phyloP scores from a whole-genome alignment of 306 rosid genomes.

The Prosopis cineraria region DNA sequence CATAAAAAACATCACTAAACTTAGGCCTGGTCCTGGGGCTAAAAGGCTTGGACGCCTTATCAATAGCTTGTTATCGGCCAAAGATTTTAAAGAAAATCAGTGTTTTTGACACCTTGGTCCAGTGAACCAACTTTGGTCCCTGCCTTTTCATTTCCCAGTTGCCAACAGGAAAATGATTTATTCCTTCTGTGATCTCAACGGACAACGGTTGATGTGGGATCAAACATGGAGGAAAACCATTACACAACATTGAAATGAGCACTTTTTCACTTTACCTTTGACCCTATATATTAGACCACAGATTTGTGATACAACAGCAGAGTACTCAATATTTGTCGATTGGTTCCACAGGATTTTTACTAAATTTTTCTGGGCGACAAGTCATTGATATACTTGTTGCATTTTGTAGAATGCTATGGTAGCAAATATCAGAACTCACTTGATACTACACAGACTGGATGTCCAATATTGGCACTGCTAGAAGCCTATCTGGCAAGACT shows the following conservation, averaged over 20 bases:
- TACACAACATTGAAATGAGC: conserved; percentile 31
- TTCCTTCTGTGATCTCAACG: conserved; percentile 22
- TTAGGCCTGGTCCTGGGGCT: conserved; percentile 71
- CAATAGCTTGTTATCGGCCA: conserved; percentile 57
- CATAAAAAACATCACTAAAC: conserved; percentile 49
- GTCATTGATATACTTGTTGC: not conserved
- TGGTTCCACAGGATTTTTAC: not conserved
- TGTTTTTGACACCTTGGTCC: conserved; percentile 47
- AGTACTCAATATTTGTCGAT: not conserved
- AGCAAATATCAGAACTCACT: conserved; percentile 13
- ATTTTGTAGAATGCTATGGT: not conserved
- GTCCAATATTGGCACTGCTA: not conserved
- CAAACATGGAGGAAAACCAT: conserved; percentile 27
- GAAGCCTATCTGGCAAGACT: not conserved
- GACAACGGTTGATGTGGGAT: conserved; percentile 29
- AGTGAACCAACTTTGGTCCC: conserved; percentile 7
- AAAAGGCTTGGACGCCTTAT: conserved; percentile 59
- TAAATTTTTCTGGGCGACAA: not conserved
- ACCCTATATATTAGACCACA: not conserved
- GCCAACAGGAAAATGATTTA: conserved; percentile 25
- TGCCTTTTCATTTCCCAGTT: conserved; percentile 22
- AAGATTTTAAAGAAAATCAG: conserved; percentile 57
- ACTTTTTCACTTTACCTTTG: conserved; percentile 18
- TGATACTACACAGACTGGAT: not conserved
- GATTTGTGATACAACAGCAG: not conserved